Conservation (phyloP, 1,284 basidiomycete genomes). For the Ustilago tritici region DNA sequence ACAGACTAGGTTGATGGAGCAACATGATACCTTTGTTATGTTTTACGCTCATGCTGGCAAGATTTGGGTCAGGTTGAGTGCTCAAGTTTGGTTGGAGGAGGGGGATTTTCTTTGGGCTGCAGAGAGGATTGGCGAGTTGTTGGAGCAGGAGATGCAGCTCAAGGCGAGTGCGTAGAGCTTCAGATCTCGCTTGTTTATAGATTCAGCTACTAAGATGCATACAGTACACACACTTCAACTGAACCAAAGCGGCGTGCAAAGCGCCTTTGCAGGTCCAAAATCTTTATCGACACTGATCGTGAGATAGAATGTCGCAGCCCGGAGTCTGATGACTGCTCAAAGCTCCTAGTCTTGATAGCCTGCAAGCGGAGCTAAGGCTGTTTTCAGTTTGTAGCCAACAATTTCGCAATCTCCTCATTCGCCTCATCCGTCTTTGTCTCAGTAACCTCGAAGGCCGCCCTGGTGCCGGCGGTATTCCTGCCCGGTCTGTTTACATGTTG, state of each 20-base stretch:
- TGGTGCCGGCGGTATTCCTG: slow-evolving; percentile 13
- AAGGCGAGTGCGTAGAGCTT: slow-evolving; percentile 13
- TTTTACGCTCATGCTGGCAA: slow-evolving; percentile 44
- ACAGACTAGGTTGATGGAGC: slow-evolving; percentile 20
- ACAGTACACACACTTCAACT: too few relatives aligned
- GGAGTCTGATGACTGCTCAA: too few relatives aligned
- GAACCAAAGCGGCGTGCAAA: too few relatives aligned
- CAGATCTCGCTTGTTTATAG: not conserved
- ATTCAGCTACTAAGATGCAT: too few relatives aligned
- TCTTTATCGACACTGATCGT: too few relatives aligned
- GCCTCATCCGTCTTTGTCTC: slow-evolving; percentile 79
- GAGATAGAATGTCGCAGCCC: too few relatives aligned
- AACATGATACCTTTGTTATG: slow-evolving; percentile 40
- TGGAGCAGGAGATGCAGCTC: slow-evolving; percentile 20
- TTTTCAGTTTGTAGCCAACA: slow-evolving; percentile 43
- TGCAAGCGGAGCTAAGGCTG: too few relatives aligned
- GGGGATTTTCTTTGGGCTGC: slow-evolving; percentile 49
- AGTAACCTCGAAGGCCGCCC: slow-evolving; percentile 84
- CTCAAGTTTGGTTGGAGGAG: slow-evolving; percentile 55
- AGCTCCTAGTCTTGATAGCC: too few relatives aligned
- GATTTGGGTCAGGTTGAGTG: slow-evolving; percentile 55
- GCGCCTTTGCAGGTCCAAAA: too few relatives aligned
- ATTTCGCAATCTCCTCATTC: slow-evolving; percentile 78
- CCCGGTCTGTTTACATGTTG: slow-evolving; percentile 23
- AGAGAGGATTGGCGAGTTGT: slow-evolving; percentile 18